A percentile compares a stretch with the other conserved stretches of the same genome.
These are phyloP conservation scores for Acorus calamus DNA, from an alignment of 106 monocot species.

Conservation along the genomic window DNA sequence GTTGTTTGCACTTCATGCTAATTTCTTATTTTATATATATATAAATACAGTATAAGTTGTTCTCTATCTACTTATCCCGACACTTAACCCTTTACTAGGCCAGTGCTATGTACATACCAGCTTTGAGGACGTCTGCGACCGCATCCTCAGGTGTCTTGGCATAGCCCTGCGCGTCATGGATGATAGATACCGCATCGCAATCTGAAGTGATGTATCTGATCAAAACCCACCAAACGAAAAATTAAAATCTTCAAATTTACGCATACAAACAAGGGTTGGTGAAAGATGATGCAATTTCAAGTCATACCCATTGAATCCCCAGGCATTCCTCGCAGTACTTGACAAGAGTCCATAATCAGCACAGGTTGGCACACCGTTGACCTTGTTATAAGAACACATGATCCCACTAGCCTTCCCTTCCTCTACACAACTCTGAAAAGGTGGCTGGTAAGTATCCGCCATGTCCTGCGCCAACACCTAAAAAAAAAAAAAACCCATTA, in stretches of 20 bases:
- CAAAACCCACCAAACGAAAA: not conserved
- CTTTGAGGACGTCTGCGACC: constrained; percentile 73
- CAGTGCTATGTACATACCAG: constrained; percentile 29
- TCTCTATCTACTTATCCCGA: too few relatives aligned
- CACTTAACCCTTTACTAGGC: too few relatives aligned
- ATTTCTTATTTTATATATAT: too few relatives aligned
- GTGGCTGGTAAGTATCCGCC: constrained; percentile 84
- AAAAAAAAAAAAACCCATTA: constrained; percentile 2
- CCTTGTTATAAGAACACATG: constrained; percentile 91
- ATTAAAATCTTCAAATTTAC: too few relatives aligned
- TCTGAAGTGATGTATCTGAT: constrained; percentile 73
- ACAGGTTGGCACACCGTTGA: constrained; percentile 85
- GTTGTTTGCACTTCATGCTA: too few relatives aligned
- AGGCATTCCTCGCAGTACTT: constrained; percentile 49
- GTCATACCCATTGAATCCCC: constrained; percentile 83
- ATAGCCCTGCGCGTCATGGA: constrained; percentile 50
- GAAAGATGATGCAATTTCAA: not conserved
- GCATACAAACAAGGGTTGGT: not conserved
- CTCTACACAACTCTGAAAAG: constrained; percentile 74
- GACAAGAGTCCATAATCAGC: constrained; percentile 70
- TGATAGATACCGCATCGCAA: constrained; percentile 77
- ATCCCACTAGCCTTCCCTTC: constrained; percentile 69
- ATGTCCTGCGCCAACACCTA: constrained; percentile 75
- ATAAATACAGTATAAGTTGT: too few relatives aligned
- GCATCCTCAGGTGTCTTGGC: constrained; percentile 76